These are phyloP conservation scores for Scutellaria barbata DNA, from an alignment of 257 asterid species.

Conservation along the genomic window DNA sequence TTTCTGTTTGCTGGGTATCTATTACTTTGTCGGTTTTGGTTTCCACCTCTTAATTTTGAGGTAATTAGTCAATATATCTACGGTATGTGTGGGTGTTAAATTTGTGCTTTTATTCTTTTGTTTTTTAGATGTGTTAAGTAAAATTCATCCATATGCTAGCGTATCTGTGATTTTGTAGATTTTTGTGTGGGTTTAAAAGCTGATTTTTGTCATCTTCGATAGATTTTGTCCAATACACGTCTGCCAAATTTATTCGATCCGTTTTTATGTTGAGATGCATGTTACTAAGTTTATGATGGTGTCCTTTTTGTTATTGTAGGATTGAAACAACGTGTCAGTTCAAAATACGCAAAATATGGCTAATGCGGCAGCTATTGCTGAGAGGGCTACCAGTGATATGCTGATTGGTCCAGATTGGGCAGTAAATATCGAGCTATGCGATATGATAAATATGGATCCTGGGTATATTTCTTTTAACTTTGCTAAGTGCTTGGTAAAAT, in stretches of 20 bases:
- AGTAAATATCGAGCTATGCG: slow-evolving; percentile 91
- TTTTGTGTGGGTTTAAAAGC: background rate
- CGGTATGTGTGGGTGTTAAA: slow-evolving; percentile 14
- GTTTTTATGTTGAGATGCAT: background rate
- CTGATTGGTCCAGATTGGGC: slow-evolving; percentile 99
- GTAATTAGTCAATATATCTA: background rate
- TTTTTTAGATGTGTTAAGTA: background rate
- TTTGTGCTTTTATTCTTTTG: background rate
- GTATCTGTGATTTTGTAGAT: slow-evolving; percentile 24
- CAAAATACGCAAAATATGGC: slow-evolving; percentile 59
- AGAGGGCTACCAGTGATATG: slow-evolving; percentile 94
- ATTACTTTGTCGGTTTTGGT: slow-evolving; percentile 20
- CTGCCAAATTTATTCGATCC: slow-evolving; percentile 16
- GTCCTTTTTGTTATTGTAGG: slow-evolving; percentile 30
- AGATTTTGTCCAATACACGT: background rate
- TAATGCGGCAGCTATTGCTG: slow-evolving; percentile 85
- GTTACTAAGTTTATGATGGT: slow-evolving; percentile 31
- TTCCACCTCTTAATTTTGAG: slow-evolving; percentile 11
- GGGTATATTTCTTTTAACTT: slow-evolving; percentile 53
- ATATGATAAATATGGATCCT: slow-evolving; percentile 74
- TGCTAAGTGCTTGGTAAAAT: background rate
- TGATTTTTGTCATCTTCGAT: slow-evolving; percentile 24
- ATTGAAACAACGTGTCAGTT: slow-evolving; percentile 27
- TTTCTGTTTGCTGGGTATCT: slow-evolving; percentile 17
- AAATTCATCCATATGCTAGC: background rate